Base-by-base conservation (phyloP, 2,329 filamentous ascomycete genomes). In the Fusarium decemcellulare region DNA sequence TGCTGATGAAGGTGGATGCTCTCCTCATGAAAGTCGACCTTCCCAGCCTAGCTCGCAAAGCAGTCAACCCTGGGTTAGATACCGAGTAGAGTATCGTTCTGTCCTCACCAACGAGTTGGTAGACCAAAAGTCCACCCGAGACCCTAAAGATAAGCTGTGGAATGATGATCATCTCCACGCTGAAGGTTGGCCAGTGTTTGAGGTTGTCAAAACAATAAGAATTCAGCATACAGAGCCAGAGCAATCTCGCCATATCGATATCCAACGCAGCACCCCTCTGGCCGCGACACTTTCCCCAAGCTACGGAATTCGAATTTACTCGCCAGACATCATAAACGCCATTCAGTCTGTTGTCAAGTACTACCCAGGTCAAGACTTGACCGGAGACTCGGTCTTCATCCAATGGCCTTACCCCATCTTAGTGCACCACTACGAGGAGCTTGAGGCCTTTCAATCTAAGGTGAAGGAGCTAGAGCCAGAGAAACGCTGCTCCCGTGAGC, bases 391-490 rank as follows among this genome's bases (percentile, higher is more conserved):
- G 5, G 15, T 59, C 3, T 48, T 74, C 12, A 51, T 77, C 18
- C 4, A 53, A 0, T 71, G 64, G 68, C 76, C 76, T 0, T 77
- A 76, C 36, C 16, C 67, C 0, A 61, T 76, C 1, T 50, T 78
- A 2, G 74, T 71, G 5, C 76, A 77, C 42, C 74, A 77, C 53
- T 77, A 73, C 54, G 73, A 72, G 9, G 74, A 74, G 51, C 61
- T 76, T 2, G 5, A 27, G 4, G 36, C 60, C 6, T 73, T 34
- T 53, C 72, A 34, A 29, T 27, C 32, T 16, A 10, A n/a, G n/a
- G 32, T 51, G 8, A 51, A 51, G 5, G 2, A 5, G 10, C 5
- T 51, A 16, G 39, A 46, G 6, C 23, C 52, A 23, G 51, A 59
- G 3, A 58, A 67, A 10, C 40, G 44, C 4, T 60, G 57, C 18